Evolutionary conservation across 2,329 filamentous ascomycete species (phyloP), one percentile per base, ranked within the genome.

Genomic region (Daldinia eschscholtzii): DNA sequence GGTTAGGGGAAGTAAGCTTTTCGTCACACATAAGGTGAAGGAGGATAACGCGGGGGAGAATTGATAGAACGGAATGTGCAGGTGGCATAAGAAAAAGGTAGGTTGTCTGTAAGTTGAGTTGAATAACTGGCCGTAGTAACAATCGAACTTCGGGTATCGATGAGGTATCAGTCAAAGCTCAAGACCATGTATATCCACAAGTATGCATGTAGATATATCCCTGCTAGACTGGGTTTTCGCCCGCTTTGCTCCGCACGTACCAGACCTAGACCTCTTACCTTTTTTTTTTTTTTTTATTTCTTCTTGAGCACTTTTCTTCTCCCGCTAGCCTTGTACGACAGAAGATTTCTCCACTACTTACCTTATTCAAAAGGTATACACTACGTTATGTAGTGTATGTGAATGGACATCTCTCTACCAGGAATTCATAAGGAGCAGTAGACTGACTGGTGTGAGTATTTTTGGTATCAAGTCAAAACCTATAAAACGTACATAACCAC

Each of bases 241-340:
- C 44, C 64, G 50, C 65, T 52, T 70, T 68, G 70, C 73, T 75
- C 74, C 74, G 71, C 74, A 75, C 58, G 48, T 59, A 71, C 64
- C 57, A 62, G 41, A 48, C 57, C 35, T 65, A 66, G 61, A 68
- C 20, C 20, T 67, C 69, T 70, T 73, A 69, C 71, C 66, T 70
- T 65, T 62, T 61, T 68, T 66, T 48, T 57, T 60, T 44, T 57
- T 6, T 44, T 72, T 44, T 57, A 6, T 44, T 72, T 60, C 33
- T 55, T 10, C 37, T 72, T 57, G 41, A 64, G 56, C 68, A 60
- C 62, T 52, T 64, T 64, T 64, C 33, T 58, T 53, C 37, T 67
- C 56, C 46, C 33, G 46, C 35, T 70, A 52, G 35, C 61, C 52
- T 64, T 55, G 52, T 55, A 55, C 33, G 2, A 55, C 52, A 35